Evolutionary conservation across 176 grass and related monocot species (phyloP).

Genomic region (Puccinellia tenuiflora): DNA sequence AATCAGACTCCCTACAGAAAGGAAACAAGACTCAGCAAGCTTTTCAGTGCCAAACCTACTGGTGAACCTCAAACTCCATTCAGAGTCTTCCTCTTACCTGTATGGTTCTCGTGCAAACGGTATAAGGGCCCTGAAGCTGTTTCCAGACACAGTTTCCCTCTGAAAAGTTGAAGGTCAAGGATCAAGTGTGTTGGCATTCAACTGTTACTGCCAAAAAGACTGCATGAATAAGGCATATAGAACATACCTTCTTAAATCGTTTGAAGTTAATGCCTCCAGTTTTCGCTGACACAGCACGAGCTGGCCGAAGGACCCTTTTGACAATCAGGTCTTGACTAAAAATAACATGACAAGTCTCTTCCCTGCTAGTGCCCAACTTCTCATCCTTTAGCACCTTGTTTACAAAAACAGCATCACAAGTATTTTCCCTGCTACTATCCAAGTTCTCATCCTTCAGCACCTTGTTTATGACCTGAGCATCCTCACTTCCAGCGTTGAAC

Average conservation of each 20-base stretch:
- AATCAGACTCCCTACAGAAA: conserved; percentile 64
- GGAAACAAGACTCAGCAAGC: neutral
- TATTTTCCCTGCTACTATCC: conserved; percentile 46
- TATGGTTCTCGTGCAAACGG: conserved; percentile 78
- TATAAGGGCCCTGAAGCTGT: conserved; percentile 80
- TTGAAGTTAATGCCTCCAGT: conserved; percentile 69
- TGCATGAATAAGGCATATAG: neutral
- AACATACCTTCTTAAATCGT: conserved; percentile 76
- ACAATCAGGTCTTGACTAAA: conserved; percentile 71
- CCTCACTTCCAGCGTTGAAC: conserved; percentile 27
- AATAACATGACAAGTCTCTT: conserved; percentile 74
- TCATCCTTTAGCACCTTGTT: conserved; percentile 51
- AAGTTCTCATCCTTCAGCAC: conserved; percentile 44
- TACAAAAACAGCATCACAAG: conserved; percentile 60
- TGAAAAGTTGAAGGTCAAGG: conserved; percentile 26
- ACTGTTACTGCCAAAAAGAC: conserved; percentile 6
- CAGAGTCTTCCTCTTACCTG: conserved; percentile 32
- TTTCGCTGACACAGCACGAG: conserved; percentile 26
- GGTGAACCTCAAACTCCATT: neutral
- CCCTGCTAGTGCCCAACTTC: conserved; percentile 39
- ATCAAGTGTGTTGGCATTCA: conserved; percentile 1
- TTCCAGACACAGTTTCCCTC: conserved; percentile 77
- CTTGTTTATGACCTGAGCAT: conserved; percentile 42
- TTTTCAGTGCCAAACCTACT: neutral
- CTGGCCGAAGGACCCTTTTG: conserved; percentile 25